A percentile compares a stretch with the other conserved stretches of the same genome.
Evolutionary conservation across 371 early-diverging fungal genomes (phyloP).

Genomic region (Dinochytrium kinnereticum): DNA sequence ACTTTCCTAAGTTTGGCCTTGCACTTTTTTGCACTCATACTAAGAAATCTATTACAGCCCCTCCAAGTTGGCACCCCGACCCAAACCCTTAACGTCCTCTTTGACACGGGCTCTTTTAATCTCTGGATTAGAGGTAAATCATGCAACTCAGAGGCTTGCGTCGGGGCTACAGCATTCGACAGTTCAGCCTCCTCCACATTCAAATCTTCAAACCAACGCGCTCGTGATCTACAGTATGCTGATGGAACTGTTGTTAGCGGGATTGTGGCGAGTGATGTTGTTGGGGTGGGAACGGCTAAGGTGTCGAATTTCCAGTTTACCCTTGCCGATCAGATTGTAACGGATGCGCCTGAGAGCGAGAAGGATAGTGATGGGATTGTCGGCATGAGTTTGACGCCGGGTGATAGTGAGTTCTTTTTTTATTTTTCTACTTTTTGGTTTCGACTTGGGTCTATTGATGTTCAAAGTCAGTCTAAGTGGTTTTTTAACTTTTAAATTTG

Average conservation of each 20-base stretch:
- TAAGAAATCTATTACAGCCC: too few species aligned
- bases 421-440: too few species aligned
- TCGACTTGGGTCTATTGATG: too few species aligned
- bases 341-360: conserved; percentile 11
- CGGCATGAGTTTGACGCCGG: conserved; percentile 30
- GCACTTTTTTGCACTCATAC: too few species aligned
- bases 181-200: background rate
- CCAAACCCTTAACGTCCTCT: conserved; percentile 65
- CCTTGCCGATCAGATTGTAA: conserved; percentile 12
- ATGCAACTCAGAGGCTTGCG: conserved; percentile 16
- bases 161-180: background rate
- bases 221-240: conserved; percentile 12
- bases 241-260: conserved; percentile 28
- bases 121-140: conserved; percentile 56
- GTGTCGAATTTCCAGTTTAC: conserved; percentile 30
- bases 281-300: conserved; percentile 12
- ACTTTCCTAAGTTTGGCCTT: background rate
- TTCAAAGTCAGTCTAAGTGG: too few species aligned
- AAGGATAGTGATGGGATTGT: conserved; percentile 31
- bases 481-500: too few species aligned
- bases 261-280: conserved; percentile 15
- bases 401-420: background rate
- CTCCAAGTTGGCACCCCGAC: conserved; percentile 68
- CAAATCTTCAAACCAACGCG: background rate
- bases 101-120: conserved; percentile 80